A percentile compares a stretch with the other conserved stretches of the same genome.
phyloP scores from a whole-genome alignment of 2,329 filamentous ascomycete species.

The Drechslerella stenobrocha region DNA sequence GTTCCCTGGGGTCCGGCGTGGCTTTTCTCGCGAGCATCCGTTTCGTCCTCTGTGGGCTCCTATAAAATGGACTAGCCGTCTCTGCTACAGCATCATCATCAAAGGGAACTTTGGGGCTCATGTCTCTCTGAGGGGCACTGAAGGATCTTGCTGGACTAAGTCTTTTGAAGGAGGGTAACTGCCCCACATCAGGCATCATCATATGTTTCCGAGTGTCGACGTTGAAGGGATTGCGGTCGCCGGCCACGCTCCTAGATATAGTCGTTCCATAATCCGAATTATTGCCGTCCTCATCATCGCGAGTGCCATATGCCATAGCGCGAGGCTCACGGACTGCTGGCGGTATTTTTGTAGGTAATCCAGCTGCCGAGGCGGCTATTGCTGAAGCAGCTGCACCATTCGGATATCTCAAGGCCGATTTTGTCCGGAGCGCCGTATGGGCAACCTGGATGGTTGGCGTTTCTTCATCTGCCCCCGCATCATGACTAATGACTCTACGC shows the following conservation, averaged over 20 bases:
- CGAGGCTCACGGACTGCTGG: slow-evolving; percentile 10
- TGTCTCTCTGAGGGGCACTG: slow-evolving; percentile 26
- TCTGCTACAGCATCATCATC: slow-evolving; percentile 29
- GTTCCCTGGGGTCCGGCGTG: slow-evolving; percentile 30
- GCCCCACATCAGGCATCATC: slow-evolving; percentile 17
- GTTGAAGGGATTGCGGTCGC: slow-evolving; percentile 23
- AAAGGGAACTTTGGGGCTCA: slow-evolving; percentile 28
- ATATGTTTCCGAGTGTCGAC: slow-evolving; percentile 12
- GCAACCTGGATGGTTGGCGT: not conserved
- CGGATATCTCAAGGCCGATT: not conserved
- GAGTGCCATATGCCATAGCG: slow-evolving; percentile 26
- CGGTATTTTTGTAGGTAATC: not conserved
- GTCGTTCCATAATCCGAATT: slow-evolving; percentile 31
- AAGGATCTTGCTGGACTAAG: slow-evolving; percentile 20
- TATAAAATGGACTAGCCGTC: slow-evolving; percentile 32
- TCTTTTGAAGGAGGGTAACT: slow-evolving; percentile 13
- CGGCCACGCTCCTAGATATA: slow-evolving; percentile 19
- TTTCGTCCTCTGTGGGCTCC: slow-evolving; percentile 36
- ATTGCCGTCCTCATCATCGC: slow-evolving; percentile 18
- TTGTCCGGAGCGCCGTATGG: not conserved
- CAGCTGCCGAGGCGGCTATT: not conserved
- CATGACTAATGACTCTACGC: not conserved
- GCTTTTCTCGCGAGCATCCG: slow-evolving; percentile 35
- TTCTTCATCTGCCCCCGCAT: not conserved
- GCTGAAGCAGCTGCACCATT: not conserved